Evolutionary conservation across 2,329 filamentous ascomycete genomes (phyloP).

Genomic region (Nothophoma quercina): DNA sequence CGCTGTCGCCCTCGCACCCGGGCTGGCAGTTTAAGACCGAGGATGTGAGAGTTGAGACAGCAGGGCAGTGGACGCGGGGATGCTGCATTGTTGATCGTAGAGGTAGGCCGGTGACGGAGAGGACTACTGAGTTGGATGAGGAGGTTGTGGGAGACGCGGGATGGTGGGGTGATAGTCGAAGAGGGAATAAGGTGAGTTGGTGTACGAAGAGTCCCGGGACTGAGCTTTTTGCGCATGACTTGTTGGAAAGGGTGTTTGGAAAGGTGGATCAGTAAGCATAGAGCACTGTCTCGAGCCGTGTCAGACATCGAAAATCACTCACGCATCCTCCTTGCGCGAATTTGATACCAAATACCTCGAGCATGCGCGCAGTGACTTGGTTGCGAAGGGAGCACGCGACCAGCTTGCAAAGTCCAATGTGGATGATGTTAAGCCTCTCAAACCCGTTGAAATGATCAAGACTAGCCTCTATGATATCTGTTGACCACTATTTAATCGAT

Average conservation of each 20-base stretch:
- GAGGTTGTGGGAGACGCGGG: constrained; percentile 73
- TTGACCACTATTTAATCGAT: neutral
- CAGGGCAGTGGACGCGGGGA: constrained; percentile 92
- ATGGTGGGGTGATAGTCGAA: constrained; percentile 75
- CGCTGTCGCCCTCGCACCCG: constrained; percentile 24
- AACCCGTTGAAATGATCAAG: neutral
- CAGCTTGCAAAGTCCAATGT: neutral
- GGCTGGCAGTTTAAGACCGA: constrained; percentile 57
- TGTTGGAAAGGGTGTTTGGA: constrained; percentile 72
- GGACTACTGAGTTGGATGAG: constrained; percentile 38
- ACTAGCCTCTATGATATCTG: neutral
- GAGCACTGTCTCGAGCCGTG: too few species aligned
- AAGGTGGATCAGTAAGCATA: constrained; percentile 4
- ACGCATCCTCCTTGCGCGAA: neutral
- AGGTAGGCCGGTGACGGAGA: constrained; percentile 59
- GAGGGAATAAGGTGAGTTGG: constrained; percentile 82
- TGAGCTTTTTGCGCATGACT: constrained; percentile 68
- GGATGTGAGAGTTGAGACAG: constrained; percentile 88
- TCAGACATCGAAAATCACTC: too few species aligned
- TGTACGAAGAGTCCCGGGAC: constrained; percentile 74
- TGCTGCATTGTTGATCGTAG: constrained; percentile 87
- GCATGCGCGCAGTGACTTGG: too few species aligned
- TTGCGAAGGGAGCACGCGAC: constrained; percentile 8
- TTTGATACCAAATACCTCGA: too few species aligned
- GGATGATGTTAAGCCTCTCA: neutral